Base-by-base conservation (phyloP, 768 basidiomycete genomes). In the Paxillus rubicundulus region DNA sequence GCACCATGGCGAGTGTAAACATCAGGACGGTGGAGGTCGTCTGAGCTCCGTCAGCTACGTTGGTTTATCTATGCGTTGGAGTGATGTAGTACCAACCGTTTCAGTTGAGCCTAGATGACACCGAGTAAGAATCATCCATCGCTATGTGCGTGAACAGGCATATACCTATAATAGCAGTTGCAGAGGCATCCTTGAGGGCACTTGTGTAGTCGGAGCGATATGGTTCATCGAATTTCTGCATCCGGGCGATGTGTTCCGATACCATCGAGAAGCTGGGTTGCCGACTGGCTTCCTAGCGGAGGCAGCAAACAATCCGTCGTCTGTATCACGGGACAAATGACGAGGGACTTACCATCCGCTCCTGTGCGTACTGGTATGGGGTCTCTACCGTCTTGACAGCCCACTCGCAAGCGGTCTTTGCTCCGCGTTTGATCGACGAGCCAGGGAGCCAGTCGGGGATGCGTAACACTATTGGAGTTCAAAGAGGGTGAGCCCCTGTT, bases 321-420 rank as follows among this genome's bases (percentile, higher is more conserved):
- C 14, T 37, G 13, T 10, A 4, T n/a, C 8, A 12, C 24, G 5
- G 2, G 8, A 28, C 17, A 2, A 38, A 12, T 5, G 1, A 24
- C 24, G 9, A 33, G 32, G 37, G 5, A 36, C 40, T 21, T 44
- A 70, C 72, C 57, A 71, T 68, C 32, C 66, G 52, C 36, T 55
- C 45, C 60, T 68, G 59, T 8, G 60, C 61, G 50, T 54, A 61
- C 3, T 60, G n/a, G 20, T 45, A 55, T 5, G 49, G 54, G 1
- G 2, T 32, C 17, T 57, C 49, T 16, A 57, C 13, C 28, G 17
- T 45, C 45, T 55, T 49, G 14, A 21, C 17, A 2, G 28, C 55
- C 38, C 27, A 37, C 5, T 32, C 46, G n/a, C 32, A 37, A 12
- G 40, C 36, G 3, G n/a, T 10, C n/a, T n/a, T 42, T 9, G 54